Conservation (phyloP, 306 rosid genomes). For the Pachyrhizus erosus region DNA sequence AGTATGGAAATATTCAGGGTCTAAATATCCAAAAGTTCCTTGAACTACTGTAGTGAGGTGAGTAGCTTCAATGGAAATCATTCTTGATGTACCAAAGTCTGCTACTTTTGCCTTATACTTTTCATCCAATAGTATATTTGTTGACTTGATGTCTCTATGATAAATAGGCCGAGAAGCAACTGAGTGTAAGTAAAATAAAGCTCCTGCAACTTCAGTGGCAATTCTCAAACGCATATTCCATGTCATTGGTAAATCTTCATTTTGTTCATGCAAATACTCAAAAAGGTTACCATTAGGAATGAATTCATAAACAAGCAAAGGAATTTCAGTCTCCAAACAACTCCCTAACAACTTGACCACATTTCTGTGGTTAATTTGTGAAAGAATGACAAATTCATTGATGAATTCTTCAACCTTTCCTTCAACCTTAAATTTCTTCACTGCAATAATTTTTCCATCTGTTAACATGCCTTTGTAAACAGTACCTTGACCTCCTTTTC, state of each 20-base stretch:
- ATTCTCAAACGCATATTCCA: slow-evolving; percentile 9
- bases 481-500: slow-evolving; percentile 12
- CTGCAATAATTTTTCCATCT: not conserved
- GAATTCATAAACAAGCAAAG: slow-evolving; percentile 13
- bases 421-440: not conserved
- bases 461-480: not conserved
- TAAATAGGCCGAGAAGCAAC: slow-evolving; percentile 45
- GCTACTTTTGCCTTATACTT: slow-evolving; percentile 43
- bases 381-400: not conserved
- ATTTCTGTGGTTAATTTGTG: slow-evolving; percentile 10
- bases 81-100: slow-evolving; percentile 48
- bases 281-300: slow-evolving; percentile 20
- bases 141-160: slow-evolving; percentile 46
- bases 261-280: slow-evolving; percentile 29
- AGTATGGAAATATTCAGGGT: slow-evolving; percentile 1
- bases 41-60: slow-evolving; percentile 19
- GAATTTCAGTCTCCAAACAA: slow-evolving; percentile 23
- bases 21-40: slow-evolving; percentile 22
- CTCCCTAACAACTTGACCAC: slow-evolving; percentile 14
- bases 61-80: slow-evolving; percentile 32
- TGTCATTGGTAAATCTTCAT: slow-evolving; percentile 19
- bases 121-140: slow-evolving; percentile 49
- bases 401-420: not conserved
- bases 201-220: slow-evolving; percentile 15
- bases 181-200: slow-evolving; percentile 38